Percentiles rank a stretch among this genome's conserved stretches.
phyloP scores from a whole-genome alignment of 805 yeast species.

The Candida mattraensis region DNA sequence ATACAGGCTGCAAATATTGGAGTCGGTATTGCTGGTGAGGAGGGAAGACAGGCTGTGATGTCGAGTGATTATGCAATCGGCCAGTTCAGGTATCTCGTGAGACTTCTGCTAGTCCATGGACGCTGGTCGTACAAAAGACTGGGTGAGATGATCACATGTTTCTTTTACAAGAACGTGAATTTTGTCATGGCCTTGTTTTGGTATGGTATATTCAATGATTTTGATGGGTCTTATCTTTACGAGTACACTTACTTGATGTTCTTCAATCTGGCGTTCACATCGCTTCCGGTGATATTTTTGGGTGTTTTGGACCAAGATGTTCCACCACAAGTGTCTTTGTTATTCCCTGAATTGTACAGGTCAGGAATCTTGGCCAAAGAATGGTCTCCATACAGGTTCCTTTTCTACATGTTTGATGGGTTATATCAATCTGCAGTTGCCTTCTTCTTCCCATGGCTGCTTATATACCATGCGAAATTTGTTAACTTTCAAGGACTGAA shows the following conservation, averaged over 20 bases:
- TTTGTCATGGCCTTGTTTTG: conserved; percentile 75
- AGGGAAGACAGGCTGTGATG: conserved; percentile 87
- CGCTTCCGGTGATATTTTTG: conserved; percentile 71
- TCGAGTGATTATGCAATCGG: conserved; percentile 82
- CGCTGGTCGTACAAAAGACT: conserved; percentile 77
- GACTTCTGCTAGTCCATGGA: conserved; percentile 76
- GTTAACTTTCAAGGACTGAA: conserved; percentile 47
- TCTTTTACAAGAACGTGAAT: conserved; percentile 74
- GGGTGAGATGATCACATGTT: conserved; percentile 76
- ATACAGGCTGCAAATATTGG: conserved; percentile 85
- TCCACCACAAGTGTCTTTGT: conserved; percentile 58
- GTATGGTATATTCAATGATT: conserved; percentile 67
- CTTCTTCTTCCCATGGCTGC: conserved; percentile 65
- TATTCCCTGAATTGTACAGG: conserved; percentile 70
- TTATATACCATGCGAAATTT: conserved; percentile 47
- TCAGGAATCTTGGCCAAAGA: conserved; percentile 64
- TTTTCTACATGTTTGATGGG: conserved; percentile 67
- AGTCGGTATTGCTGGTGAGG: conserved; percentile 85
- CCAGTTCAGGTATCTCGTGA: conserved; percentile 66
- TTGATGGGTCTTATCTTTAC: conserved; percentile 74
- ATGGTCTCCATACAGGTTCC: conserved; percentile 60
- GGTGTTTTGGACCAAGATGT: conserved; percentile 80
- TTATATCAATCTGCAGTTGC: conserved; percentile 68
- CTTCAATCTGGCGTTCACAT: conserved; percentile 78
- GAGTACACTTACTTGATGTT: conserved; percentile 79